phyloP scores from a whole-genome alignment of 208 protist genomes.

The Crithidia expoeki region DNA sequence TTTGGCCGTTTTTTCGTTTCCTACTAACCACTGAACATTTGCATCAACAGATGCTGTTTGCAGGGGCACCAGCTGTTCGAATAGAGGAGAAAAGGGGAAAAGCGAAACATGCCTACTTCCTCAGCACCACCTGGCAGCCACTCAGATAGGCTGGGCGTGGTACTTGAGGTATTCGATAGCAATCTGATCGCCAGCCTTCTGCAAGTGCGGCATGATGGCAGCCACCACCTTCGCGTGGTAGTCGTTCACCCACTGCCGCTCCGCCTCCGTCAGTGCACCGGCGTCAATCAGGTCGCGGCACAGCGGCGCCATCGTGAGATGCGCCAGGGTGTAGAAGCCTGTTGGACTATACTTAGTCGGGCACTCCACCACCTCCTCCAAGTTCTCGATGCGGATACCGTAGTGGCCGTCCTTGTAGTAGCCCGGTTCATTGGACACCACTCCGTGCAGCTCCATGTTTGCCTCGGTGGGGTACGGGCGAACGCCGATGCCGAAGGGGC shows the following conservation, averaged over 20 bases:
- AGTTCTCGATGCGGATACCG: constrained; percentile 99
- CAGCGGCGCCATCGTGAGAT: constrained; percentile 91
- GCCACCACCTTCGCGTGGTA: constrained; percentile 74
- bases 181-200: constrained; percentile 45
- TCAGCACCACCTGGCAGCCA: too few species aligned
- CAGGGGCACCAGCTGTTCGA: too few species aligned
- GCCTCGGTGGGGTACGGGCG: constrained; percentile 56
- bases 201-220: constrained; percentile 52
- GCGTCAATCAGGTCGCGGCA: constrained; percentile 91
- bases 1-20: neutral
- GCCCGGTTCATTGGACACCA: constrained; percentile 95
- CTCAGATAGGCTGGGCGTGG: constrained; percentile 68
- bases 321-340: constrained; percentile 79
- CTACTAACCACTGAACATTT: too few species aligned
- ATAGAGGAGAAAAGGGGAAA: too few species aligned
- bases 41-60: too few species aligned
- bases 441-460: constrained; percentile 55
- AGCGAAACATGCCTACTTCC: too few species aligned
- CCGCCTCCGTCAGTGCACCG: constrained; percentile 66
- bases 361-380: constrained; percentile 87
- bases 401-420: constrained; percentile 98
- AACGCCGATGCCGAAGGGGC: constrained; percentile 83
- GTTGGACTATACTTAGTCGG: constrained; percentile 57
- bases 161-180: constrained; percentile 73
- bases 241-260: constrained; percentile 72